Evolutionary conservation across 106 monocot genomes (phyloP).

Genomic region (Acorus gramineus): DNA sequence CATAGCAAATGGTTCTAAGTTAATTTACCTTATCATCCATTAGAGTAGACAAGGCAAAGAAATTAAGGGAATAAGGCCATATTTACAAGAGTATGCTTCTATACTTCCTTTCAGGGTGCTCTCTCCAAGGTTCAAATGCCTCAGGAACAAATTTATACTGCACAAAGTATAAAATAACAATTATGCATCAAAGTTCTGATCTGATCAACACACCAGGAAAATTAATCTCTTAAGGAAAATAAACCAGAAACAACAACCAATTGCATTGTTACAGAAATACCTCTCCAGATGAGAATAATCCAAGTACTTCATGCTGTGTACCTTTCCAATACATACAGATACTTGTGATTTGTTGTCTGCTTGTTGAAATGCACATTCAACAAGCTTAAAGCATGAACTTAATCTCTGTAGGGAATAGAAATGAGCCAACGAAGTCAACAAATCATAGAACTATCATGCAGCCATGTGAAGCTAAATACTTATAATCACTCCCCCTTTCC

Average conservation of each 20-base stretch:
- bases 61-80: neutral
- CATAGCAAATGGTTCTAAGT: neutral
- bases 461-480: no score
- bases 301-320: conserved; percentile 72
- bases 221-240: neutral
- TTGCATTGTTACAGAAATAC: conserved; percentile 13
- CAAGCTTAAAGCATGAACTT: no score
- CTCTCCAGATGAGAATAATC: conserved; percentile 72
- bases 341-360: neutral
- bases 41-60: conserved; percentile 1
- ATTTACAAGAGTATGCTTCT: conserved; percentile 84
- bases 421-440: no score
- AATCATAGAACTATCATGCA: no score
- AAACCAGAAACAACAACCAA: neutral
- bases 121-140: conserved; percentile 70
- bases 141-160: conserved; percentile 82
- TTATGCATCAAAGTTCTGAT: neutral
- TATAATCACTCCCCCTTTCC: no score
- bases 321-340: conserved; percentile 6
- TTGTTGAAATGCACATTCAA: no score
- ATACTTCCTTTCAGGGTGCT: conserved; percentile 76
- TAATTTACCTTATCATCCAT: neutral
- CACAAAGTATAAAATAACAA: neutral
- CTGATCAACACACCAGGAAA: neutral
- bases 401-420: no score